These are phyloP conservation scores for Penicillium hesseltinei DNA, from an alignment of 2,329 filamentous ascomycete genomes.

Conservation along the genomic window DNA sequence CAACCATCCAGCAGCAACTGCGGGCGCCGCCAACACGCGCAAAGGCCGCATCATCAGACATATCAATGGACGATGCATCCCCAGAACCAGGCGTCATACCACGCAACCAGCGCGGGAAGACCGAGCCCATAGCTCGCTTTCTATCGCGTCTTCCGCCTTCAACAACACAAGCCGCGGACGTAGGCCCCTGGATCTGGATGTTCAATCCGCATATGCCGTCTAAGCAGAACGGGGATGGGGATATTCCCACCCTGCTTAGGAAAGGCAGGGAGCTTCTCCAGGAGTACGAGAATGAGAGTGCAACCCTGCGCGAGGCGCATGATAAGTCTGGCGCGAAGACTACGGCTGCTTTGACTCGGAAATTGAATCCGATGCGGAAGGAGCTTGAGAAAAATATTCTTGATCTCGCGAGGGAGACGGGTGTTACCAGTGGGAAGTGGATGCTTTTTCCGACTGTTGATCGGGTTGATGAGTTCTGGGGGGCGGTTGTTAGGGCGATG, in stretches of 20 bases:
- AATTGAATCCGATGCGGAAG: constrained; percentile 44
- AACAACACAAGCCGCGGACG: constrained; percentile 51
- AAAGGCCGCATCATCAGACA: neutral
- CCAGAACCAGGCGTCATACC: constrained; percentile 1
- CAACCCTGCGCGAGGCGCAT: constrained; percentile 52
- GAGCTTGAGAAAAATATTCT: constrained; percentile 56
- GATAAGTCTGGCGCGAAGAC: constrained; percentile 41
- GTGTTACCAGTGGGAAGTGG: constrained; percentile 64
- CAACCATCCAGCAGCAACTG: constrained; percentile 32
- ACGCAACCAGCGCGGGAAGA: constrained; percentile 34
- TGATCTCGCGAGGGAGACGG: constrained; percentile 57
- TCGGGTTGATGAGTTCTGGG: constrained; percentile 48
- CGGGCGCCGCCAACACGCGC: neutral
- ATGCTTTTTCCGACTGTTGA: constrained; percentile 30
- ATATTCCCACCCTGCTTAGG: constrained; percentile 51
- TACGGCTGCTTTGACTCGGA: constrained; percentile 31
- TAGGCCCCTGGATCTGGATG: constrained; percentile 70
- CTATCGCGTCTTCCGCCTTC: constrained; percentile 66
- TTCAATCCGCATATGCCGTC: constrained; percentile 56
- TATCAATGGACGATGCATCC: neutral
- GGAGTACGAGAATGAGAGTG: constrained; percentile 47
- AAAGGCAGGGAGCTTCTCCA: constrained; percentile 57
- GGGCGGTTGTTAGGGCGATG: constrained; percentile 63
- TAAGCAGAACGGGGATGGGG: constrained; percentile 41
- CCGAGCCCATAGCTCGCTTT: constrained; percentile 65